Base-by-base conservation (phyloP, 805 yeast species). In the Monosporozyma solicola region DNA sequence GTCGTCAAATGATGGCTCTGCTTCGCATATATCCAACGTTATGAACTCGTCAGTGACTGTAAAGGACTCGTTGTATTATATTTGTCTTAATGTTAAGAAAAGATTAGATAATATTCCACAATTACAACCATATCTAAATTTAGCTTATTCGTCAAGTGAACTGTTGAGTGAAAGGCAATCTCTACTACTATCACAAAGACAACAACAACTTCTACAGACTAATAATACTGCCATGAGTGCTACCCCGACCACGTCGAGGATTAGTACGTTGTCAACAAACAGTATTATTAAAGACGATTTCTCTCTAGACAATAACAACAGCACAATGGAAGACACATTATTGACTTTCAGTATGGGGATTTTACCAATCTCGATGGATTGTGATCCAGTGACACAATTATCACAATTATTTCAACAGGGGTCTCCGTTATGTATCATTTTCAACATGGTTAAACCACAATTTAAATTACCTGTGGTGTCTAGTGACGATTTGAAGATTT, bases 391-490 rank as follows among this genome's bases (percentile, higher is more conserved):
- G 2, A 89, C 97, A 1, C 91, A 89, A 57, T 66, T 94, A 45
- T 87, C 96, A 82, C 84, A 88, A 59, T 72, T 94, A 35, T 83
- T 94, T 62, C 95, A 92, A 62, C 89, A 87, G 62, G 99, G 98
- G 10, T 84, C 95, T 2, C 96, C 98, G 3, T 73, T 94, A 44
- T 91, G 98, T 68, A 79, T 88, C 44, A 72, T 92, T 7, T 88
- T 85, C 74, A 92, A 94, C 69, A 74, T 82, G 13, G 76, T 89
- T 22, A 76, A 75, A 52, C 83, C 84, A 1, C 76, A 76, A 41
- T 75, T 77, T 52, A 80, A 83, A 52, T 72, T 85, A 47, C 77
- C 84, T 1, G 78, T 83, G 15, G 80, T 85, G 6, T 79, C 85
- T 20, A 82, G 92, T 35, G 92, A 86, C 63, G 97, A 92, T 65